These are phyloP conservation scores for Cynara cardunculus DNA, from an alignment of 129 eudicot genomes.

Conservation along the genomic window DNA sequence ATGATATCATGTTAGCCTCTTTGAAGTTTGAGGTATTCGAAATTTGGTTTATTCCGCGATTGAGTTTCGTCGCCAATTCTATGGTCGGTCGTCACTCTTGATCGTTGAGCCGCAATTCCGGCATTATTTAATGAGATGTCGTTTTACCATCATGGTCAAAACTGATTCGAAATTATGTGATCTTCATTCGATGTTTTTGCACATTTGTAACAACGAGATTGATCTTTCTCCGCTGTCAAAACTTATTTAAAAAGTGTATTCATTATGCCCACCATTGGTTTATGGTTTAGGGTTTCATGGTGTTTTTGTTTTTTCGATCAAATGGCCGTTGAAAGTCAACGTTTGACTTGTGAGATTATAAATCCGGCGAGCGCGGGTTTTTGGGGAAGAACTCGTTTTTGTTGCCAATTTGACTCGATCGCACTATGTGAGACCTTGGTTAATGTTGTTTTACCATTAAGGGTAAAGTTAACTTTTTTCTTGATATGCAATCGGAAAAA, in stretches of 20 bases:
- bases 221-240: constrained; percentile 4
- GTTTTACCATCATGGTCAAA: constrained; percentile 31
- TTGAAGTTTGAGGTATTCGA: not conserved
- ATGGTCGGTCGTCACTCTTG: constrained; percentile 17
- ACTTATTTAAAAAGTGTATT: not conserved
- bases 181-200: not conserved
- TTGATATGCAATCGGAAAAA: not conserved
- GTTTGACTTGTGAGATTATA: constrained; percentile 8
- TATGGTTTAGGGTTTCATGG: not conserved
- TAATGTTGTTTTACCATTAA: constrained; percentile 19
- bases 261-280: not conserved
- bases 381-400: not conserved
- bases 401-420: not conserved
- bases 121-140: constrained; percentile 23
- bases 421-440: constrained; percentile 1
- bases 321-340: not conserved
- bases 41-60: constrained; percentile 8
- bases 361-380: not conserved
- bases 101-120: constrained; percentile 18
- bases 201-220: constrained; percentile 12
- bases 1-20: not conserved
- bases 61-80: not conserved
- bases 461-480: constrained; percentile 21
- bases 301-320: not conserved
- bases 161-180: not conserved